phyloP scores from a whole-genome alignment of 306 rosid species.

The Cicer bijugum region DNA sequence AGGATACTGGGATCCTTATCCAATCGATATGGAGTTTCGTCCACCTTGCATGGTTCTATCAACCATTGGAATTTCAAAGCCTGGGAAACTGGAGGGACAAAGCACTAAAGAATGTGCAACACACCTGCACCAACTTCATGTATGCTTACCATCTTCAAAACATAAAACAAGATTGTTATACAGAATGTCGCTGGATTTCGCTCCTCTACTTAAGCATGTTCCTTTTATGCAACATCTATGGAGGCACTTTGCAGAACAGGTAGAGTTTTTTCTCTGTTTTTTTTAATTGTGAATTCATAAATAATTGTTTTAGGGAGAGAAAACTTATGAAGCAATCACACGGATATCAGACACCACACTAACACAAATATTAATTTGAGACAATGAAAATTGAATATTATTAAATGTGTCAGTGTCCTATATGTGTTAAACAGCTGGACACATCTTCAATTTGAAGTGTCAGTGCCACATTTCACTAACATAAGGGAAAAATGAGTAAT shows the following conservation, averaged over 20 bases:
- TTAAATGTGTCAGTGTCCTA: too few species aligned
- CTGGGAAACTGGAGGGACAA: slow-evolving; percentile 89
- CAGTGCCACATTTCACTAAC: too few species aligned
- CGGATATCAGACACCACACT: too few species aligned
- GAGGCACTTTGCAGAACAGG: slow-evolving; percentile 94
- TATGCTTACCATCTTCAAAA: slow-evolving; percentile 87
- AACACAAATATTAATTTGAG: too few species aligned
- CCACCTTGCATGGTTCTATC: slow-evolving; percentile 97
- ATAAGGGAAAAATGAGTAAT: not conserved
- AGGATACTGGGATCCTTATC: slow-evolving; percentile 99
- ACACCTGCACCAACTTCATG: slow-evolving; percentile 93
- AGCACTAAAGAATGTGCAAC: slow-evolving; percentile 72
- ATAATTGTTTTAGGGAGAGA: not conserved
- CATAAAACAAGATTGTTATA: slow-evolving; percentile 79
- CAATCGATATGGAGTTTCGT: slow-evolving; percentile 93
- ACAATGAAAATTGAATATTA: too few species aligned
- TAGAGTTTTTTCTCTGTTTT: slow-evolving; percentile 20
- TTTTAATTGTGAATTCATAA: not conserved
- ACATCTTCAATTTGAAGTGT: too few species aligned
- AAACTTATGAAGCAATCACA: too few species aligned
- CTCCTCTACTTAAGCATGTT: slow-evolving; percentile 77
- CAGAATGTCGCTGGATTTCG: slow-evolving; percentile 94
- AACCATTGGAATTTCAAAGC: slow-evolving; percentile 93
- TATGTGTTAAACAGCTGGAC: too few species aligned
- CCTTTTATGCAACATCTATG: slow-evolving; percentile 82